Evolutionary conservation across 2,329 filamentous ascomycete genomes (phyloP).

Genomic region (Aspergillus hiratsukae): DNA sequence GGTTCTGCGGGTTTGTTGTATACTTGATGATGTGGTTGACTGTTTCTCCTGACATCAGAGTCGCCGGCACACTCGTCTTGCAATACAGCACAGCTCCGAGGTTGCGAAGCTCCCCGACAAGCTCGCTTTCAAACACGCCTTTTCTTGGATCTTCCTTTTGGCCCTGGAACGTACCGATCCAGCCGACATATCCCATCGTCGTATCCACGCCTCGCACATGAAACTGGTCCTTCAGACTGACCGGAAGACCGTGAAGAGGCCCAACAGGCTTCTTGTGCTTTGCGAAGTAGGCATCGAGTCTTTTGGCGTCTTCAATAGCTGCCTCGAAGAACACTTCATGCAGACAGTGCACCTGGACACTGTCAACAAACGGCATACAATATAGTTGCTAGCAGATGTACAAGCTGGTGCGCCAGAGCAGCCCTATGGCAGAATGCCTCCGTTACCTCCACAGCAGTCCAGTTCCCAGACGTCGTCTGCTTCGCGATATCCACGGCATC

Average conservation of each 20-base stretch:
- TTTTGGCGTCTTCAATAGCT: conserved; percentile 47
- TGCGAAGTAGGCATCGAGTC: conserved; percentile 46
- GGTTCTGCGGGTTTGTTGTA: conserved; percentile 55
- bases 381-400: conserved; percentile 20
- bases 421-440: conserved; percentile 55
- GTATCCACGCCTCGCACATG: conserved; percentile 48
- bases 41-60: conserved; percentile 56
- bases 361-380: conserved; percentile 7
- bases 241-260: conserved; percentile 59
- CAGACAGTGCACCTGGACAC: conserved; percentile 43
- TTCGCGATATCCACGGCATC: conserved; percentile 54
- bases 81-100: conserved; percentile 54
- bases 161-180: conserved; percentile 59
- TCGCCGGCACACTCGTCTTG: conserved; percentile 54
- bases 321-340: conserved; percentile 53
- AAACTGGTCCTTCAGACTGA: conserved; percentile 51
- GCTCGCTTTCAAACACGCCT: conserved; percentile 52
- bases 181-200: conserved; percentile 63
- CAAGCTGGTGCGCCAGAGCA: conserved; percentile 56
- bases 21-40: conserved; percentile 59
- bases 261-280: conserved; percentile 47
- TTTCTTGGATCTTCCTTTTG: conserved; percentile 48
- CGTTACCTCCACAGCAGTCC: conserved; percentile 54
- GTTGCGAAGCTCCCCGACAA: conserved; percentile 51
- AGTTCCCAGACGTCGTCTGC: conserved; percentile 50